Base-by-base conservation (phyloP, 2,329 filamentous ascomycete genomes). In the Botrytis pseudocinerea region DNA sequence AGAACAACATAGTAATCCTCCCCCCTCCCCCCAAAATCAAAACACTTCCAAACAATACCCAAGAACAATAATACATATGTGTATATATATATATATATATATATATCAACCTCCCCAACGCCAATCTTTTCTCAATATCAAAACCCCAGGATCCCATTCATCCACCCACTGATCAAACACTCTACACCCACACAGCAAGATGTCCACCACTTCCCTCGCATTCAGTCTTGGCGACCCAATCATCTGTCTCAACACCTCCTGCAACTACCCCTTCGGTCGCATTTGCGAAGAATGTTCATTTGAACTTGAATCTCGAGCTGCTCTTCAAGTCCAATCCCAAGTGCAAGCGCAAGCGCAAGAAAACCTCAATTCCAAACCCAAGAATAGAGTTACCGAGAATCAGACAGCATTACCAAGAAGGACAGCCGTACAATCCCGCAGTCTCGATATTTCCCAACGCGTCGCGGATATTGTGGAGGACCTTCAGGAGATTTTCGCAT, bases 181-280 rank as follows among this genome's bases (percentile, higher is more conserved):
- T 2, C 14, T 38, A 38, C 32, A 32, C 32, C 32, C 32, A 10
- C 16, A n/a, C 22, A 8, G 10, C 25, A 63, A 63, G 2, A 68
- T 68, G 64, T 68, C 64, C 20, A 40, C 64, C 22, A 40, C 32
- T 3, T 22, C 9, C n/a, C 14, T 35, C 7, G 2, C 18, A 6
- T n/a, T 54, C 46, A n/a, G 25, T n/a, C 9, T 20, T 4, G 66
- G 25, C 18, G 74, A 74, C 42, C 76, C 74, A 46, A 54, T 71
- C 20, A 68, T 72, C 8, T 77, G 76, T 42, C 65, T 71, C n/a
- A 51, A 76, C 44, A 46, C 63, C 18, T 44, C 74, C 4, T 77
- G 75, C 28, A 65, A 68, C 2, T 77, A 66, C 57, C 76, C 75
- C 4, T 74, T 71, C 46, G 76, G 76, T 35, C 60, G 73, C 0